Conservation (phyloP, 192 early-diverging fungal species). For the Podila clonocystis region DNA sequence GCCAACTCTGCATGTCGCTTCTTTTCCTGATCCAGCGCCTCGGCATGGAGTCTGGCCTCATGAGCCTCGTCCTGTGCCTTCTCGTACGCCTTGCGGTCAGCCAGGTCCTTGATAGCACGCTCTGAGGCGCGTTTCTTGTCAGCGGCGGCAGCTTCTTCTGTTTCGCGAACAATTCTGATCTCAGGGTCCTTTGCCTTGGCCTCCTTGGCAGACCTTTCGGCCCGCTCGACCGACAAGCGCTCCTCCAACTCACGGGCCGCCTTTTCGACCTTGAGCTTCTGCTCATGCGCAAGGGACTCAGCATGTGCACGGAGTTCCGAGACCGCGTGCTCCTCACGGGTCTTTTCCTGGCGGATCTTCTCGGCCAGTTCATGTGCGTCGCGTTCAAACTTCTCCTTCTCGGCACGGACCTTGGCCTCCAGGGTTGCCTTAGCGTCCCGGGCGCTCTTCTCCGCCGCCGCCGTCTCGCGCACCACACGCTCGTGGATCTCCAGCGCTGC, state of each 20-base stretch:
- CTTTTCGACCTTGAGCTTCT: constrained; percentile 24
- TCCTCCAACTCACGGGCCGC: constrained; percentile 2
- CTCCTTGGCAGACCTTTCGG: constrained; percentile 7
- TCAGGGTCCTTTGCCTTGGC: too few relatives aligned
- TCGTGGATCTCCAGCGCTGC: constrained; percentile 25
- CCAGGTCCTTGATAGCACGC: too few relatives aligned
- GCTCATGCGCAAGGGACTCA: constrained; percentile 4
- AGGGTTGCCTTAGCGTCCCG: constrained; percentile 25
- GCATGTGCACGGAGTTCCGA: background rate
- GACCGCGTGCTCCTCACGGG: constrained; percentile 3
- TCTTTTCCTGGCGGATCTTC: constrained; percentile 12
- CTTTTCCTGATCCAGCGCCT: too few relatives aligned
- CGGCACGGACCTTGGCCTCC: constrained; percentile 20
- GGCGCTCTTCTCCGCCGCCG: constrained; percentile 22
- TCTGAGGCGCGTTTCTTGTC: too few relatives aligned
- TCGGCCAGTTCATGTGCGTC: constrained; percentile 18
- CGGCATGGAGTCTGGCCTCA: too few relatives aligned
- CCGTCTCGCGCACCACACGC: constrained; percentile 35
- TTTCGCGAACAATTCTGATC: too few relatives aligned
- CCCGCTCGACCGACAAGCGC: background rate
- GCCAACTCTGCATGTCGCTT: too few relatives aligned
- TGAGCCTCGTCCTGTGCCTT: too few relatives aligned
- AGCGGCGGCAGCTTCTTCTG: too few relatives aligned
- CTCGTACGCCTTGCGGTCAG: too few relatives aligned
- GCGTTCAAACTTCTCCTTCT: constrained; percentile 24